Conservation (phyloP, 2,329 filamentous ascomycete species). For the Hortaea sp. region DNA sequence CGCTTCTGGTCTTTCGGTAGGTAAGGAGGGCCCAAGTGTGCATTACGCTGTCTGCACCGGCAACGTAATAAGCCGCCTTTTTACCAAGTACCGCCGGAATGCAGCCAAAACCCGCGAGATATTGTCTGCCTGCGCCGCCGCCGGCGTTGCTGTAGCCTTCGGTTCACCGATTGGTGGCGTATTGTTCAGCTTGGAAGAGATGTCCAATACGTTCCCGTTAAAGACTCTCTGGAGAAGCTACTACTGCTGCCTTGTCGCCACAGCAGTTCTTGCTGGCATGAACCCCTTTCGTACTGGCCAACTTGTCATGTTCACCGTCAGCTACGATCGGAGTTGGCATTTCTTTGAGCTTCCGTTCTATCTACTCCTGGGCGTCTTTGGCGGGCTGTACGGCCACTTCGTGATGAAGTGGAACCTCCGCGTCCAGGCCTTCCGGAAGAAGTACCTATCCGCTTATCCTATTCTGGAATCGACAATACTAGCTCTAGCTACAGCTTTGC, state of each 20-base stretch:
- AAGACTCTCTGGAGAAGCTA: constrained; percentile 98
- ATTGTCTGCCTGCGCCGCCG: constrained; percentile 84
- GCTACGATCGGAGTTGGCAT: constrained; percentile 93
- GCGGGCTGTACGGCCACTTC: constrained; percentile 88
- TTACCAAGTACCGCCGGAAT: constrained; percentile 83
- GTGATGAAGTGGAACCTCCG: constrained; percentile 97
- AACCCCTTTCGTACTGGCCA: constrained; percentile 96
- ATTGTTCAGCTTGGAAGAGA: constrained; percentile 92
- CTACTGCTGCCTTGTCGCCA: constrained; percentile 92
- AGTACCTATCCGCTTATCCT: constrained; percentile 74
- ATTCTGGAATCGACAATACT: constrained; percentile 78
- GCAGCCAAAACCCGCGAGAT: constrained; percentile 94
- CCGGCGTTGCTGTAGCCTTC: constrained; percentile 92
- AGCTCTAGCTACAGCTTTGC: constrained; percentile 70
- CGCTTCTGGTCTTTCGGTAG: constrained; percentile 84
- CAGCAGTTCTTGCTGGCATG: constrained; percentile 85
- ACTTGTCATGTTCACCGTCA: constrained; percentile 97
- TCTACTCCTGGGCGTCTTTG: constrained; percentile 81
- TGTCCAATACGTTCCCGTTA: constrained; percentile 90
- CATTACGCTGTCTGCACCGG: constrained; percentile 97
- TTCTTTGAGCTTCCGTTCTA: constrained; percentile 95
- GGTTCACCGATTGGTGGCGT: constrained; percentile 96
- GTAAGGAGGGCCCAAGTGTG: constrained; percentile 96
- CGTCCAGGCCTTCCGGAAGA: constrained; percentile 85
- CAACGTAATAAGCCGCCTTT: constrained; percentile 88